A percentile compares a stretch with the other conserved stretches of the same genome.
Conservation (phyloP, 2,329 filamentous ascomycete genomes). For the Fusarium mexicanum region DNA sequence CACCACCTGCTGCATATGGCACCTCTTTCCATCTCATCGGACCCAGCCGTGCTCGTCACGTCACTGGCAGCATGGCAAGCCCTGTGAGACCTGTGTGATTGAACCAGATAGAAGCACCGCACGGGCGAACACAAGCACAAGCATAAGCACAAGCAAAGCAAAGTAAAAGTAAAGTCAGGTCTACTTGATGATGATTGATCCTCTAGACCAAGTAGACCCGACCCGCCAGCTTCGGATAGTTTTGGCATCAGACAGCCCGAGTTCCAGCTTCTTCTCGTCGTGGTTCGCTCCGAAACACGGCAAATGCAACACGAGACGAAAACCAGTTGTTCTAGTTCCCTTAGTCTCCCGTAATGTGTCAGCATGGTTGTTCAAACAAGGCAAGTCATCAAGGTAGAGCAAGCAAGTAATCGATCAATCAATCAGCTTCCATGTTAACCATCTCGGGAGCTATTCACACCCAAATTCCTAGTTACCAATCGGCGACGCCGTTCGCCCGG, state of each 20-base stretch:
- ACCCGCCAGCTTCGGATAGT: not conserved
- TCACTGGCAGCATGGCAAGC: slow-evolving; percentile 3
- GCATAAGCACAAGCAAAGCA: no score
- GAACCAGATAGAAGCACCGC: not conserved
- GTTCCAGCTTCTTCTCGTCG: not conserved
- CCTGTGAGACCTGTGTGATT: not conserved
- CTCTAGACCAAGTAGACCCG: not conserved
- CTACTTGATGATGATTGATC: not conserved
- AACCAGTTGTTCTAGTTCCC: not conserved
- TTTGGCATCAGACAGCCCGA: not conserved
- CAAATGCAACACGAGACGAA: not conserved
- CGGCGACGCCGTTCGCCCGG: slow-evolving; percentile 37
- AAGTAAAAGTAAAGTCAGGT: not conserved
- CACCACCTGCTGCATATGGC: slow-evolving; percentile 26
- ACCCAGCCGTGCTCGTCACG: not conserved
- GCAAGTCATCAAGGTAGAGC: slow-evolving; percentile 16
- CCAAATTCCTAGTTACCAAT: slow-evolving; percentile 25
- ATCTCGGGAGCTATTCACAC: slow-evolving; percentile 14
- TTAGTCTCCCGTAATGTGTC: slow-evolving; percentile 1
- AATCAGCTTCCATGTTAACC: not conserved
- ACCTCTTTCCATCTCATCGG: not conserved
- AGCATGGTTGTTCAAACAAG: slow-evolving; percentile 6
- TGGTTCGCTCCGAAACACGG: not conserved
- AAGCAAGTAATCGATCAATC: not conserved
- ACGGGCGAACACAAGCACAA: not conserved